phyloP scores from a whole-genome alignment of 2,329 filamentous ascomycete genomes.

The Grosmannia huntii region DNA sequence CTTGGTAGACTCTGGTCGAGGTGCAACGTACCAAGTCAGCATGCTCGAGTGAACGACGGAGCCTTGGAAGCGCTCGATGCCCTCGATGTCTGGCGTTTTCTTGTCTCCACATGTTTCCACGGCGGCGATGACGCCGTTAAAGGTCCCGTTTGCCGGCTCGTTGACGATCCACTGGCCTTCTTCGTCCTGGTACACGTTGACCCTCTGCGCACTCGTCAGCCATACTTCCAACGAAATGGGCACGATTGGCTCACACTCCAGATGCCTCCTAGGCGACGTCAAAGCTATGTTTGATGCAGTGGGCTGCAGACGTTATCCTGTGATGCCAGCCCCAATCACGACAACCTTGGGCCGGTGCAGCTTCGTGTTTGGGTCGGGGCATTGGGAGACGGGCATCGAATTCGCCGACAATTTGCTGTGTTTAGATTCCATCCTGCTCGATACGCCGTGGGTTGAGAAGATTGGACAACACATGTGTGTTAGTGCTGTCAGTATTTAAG shows the following conservation, averaged over 20 bases:
- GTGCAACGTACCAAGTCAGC: neutral
- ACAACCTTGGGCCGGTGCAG: neutral
- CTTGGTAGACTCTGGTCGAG: neutral
- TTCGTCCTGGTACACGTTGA: neutral
- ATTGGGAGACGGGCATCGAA: neutral
- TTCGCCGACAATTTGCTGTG: neutral
- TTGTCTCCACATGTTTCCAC: neutral
- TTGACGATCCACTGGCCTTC: neutral
- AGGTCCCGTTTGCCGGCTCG: neutral
- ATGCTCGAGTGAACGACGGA: neutral
- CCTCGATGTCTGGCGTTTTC: neutral
- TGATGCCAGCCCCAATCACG: neutral
- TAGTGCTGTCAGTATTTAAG: too few relatives aligned
- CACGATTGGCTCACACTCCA: neutral
- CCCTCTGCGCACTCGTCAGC: neutral
- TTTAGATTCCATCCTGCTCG: neutral
- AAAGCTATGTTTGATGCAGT: neutral
- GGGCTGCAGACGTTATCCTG: neutral
- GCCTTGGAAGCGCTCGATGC: neutral
- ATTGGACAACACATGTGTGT: too few relatives aligned
- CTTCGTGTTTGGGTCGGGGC: neutral
- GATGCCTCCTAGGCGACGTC: neutral
- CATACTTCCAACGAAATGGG: neutral
- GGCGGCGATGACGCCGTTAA: neutral
- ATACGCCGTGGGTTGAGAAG: too few relatives aligned